Evolutionary conservation across 2,329 filamentous ascomycete genomes (phyloP).

Genomic region (Pochonia chlamydosporia): DNA sequence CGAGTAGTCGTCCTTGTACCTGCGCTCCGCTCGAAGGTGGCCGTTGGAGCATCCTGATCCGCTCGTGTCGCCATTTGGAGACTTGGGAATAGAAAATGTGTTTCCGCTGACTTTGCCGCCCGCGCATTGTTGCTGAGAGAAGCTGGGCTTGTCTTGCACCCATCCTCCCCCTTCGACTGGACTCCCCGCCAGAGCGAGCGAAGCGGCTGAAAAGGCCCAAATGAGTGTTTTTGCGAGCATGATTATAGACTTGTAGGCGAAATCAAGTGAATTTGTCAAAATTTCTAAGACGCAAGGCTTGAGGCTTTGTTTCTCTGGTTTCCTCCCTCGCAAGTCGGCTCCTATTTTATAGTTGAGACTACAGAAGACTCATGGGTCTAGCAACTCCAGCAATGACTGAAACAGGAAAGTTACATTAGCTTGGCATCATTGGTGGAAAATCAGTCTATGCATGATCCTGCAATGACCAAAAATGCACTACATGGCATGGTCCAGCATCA

Average conservation of each 20-base stretch:
- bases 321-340: no score
- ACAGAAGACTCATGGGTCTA: no score
- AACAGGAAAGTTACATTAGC: no score
- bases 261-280: neutral
- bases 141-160: neutral
- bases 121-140: conserved; percentile 10
- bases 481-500: no score
- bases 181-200: neutral
- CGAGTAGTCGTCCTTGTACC: conserved; percentile 15
- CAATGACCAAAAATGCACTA: no score
- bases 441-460: no score
- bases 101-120: conserved; percentile 13
- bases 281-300: neutral
- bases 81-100: conserved; percentile 13
- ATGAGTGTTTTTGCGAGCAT: neutral
- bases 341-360: no score
- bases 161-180: neutral
- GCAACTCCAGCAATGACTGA: no score
- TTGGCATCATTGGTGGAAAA: no score
- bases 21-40: conserved; percentile 16
- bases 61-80: conserved; percentile 13
- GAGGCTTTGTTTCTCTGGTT: no score
- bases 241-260: neutral
- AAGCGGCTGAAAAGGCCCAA: neutral
- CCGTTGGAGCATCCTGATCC: conserved; percentile 17